Conservation (phyloP, 495 filamentous ascomycete genomes). For the Xanthoparmelia taractica region DNA sequence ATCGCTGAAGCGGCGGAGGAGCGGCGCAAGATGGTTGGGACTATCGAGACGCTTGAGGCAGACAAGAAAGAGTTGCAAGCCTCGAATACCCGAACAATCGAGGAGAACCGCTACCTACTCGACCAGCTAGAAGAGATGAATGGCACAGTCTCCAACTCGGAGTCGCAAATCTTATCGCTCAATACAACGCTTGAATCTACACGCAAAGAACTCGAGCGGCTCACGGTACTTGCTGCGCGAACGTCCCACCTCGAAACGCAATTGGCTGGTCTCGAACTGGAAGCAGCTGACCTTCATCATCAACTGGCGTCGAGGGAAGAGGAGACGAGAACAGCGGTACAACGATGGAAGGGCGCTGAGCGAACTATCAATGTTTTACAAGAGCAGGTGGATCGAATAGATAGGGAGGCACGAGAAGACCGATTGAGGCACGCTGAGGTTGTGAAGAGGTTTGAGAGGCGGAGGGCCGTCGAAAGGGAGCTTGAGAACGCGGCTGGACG, state of each 20-base stretch:
- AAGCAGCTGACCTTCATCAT: slow-evolving; percentile 64
- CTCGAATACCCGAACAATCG: slow-evolving; percentile 61
- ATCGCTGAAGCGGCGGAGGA: slow-evolving; percentile 84
- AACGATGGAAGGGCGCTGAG: slow-evolving; percentile 79
- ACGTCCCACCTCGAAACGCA: slow-evolving; percentile 73
- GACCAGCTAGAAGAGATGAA: slow-evolving; percentile 80
- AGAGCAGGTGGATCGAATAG: slow-evolving; percentile 83
- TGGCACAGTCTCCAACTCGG: slow-evolving; percentile 61
- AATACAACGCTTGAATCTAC: slow-evolving; percentile 66
- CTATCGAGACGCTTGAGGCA: slow-evolving; percentile 66
- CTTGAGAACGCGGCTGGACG: slow-evolving; percentile 67
- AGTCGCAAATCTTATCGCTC: slow-evolving; percentile 62
- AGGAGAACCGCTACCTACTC: slow-evolving; percentile 71
- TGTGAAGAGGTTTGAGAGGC: slow-evolving; percentile 69
- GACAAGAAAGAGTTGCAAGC: slow-evolving; percentile 69
- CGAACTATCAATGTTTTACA: slow-evolving; percentile 61
- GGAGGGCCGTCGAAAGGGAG: slow-evolving; percentile 64
- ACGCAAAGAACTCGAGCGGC: slow-evolving; percentile 62
- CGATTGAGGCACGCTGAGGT: slow-evolving; percentile 74
- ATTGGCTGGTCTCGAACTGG: slow-evolving; percentile 65
- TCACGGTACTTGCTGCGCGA: slow-evolving; percentile 63
- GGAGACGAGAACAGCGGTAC: slow-evolving; percentile 64
- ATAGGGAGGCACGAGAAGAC: slow-evolving; percentile 76
- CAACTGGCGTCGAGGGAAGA: slow-evolving; percentile 57
- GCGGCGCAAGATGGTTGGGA: slow-evolving; percentile 57